phyloP scores from a whole-genome alignment of 2,329 filamentous ascomycete species.

The Boeremia exigua region DNA sequence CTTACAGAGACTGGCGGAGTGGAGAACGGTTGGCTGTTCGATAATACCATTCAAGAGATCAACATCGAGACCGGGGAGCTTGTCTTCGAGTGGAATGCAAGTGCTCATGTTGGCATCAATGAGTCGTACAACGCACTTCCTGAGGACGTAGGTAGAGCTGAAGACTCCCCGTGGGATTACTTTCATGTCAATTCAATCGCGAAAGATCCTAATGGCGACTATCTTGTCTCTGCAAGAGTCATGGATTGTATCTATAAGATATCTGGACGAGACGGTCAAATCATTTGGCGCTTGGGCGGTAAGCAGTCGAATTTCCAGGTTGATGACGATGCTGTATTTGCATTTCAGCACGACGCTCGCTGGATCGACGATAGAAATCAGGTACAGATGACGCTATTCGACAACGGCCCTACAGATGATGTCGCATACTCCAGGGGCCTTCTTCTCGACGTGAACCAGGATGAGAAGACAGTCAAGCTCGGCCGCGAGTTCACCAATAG shows the following conservation, averaged over 20 bases:
- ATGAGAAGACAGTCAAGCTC: neutral
- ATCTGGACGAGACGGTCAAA: constrained; percentile 20
- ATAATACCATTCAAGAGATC: constrained; percentile 54
- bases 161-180: constrained; percentile 47
- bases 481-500: neutral
- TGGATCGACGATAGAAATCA: constrained; percentile 22
- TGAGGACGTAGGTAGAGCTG: constrained; percentile 31
- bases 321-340: constrained; percentile 18
- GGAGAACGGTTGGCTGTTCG: constrained; percentile 50
- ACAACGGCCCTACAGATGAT: constrained; percentile 42
- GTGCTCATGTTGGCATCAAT: constrained; percentile 41
- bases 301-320: constrained; percentile 24
- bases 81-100: constrained; percentile 51
- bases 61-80: constrained; percentile 50
- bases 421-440: constrained; percentile 31
- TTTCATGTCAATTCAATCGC: constrained; percentile 48
- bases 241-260: constrained; percentile 28
- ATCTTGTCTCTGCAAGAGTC: constrained; percentile 29
- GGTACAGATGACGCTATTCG: constrained; percentile 46
- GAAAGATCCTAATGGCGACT: constrained; percentile 34
- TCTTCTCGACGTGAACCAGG: neutral
- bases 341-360: constrained; percentile 30
- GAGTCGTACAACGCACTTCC: constrained; percentile 30
- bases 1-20: constrained; percentile 46
- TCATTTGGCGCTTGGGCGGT: constrained; percentile 40